These are phyloP conservation scores for Piloderma croceum DNA, from an alignment of 768 basidiomycete species.

Conservation along the genomic window DNA sequence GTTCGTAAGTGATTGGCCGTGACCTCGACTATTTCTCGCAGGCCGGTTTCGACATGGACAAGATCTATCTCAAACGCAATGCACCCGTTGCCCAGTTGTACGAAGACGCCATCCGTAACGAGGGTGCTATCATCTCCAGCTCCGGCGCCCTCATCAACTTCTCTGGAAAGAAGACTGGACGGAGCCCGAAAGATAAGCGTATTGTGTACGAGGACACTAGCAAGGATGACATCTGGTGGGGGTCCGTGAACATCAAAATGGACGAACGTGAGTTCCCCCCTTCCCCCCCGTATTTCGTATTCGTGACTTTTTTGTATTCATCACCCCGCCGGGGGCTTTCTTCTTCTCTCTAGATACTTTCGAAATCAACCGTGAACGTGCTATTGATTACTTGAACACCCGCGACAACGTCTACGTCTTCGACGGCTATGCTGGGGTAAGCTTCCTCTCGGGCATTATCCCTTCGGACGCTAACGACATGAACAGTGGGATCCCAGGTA, in stretches of 20 bases:
- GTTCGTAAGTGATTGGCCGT: slow-evolving; percentile 71
- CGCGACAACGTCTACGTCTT: slow-evolving; percentile 98
- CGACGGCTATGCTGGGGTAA: slow-evolving; percentile 87
- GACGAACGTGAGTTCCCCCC: slow-evolving; percentile 67
- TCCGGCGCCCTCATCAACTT: slow-evolving; percentile 99
- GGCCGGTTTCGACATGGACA: slow-evolving; percentile 98
- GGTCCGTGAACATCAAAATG: slow-evolving; percentile 98
- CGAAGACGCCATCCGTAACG: slow-evolving; percentile 97
- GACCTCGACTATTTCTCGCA: slow-evolving; percentile 98
- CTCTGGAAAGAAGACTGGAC: slow-evolving; percentile 98
- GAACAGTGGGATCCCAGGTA: slow-evolving; percentile 94
- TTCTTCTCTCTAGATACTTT: slow-evolving; percentile 70
- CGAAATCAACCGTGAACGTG: slow-evolving; percentile 97
- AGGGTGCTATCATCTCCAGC: slow-evolving; percentile 95
- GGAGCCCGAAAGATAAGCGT: slow-evolving; percentile 98
- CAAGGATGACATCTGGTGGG: slow-evolving; percentile 99
- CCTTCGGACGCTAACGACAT: slow-evolving; percentile 4
- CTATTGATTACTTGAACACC: slow-evolving; percentile 98
- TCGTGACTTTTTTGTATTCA: background rate
- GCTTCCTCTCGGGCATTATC: slow-evolving; percentile 17
- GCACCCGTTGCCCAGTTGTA: slow-evolving; percentile 86
- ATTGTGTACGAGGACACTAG: slow-evolving; percentile 96
- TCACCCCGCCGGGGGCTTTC: background rate
- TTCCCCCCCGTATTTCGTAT: background rate
- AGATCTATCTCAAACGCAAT: slow-evolving; percentile 93